phyloP scores from a whole-genome alignment of 2,329 filamentous ascomycete genomes.

The Hirsutella minnesotensis region DNA sequence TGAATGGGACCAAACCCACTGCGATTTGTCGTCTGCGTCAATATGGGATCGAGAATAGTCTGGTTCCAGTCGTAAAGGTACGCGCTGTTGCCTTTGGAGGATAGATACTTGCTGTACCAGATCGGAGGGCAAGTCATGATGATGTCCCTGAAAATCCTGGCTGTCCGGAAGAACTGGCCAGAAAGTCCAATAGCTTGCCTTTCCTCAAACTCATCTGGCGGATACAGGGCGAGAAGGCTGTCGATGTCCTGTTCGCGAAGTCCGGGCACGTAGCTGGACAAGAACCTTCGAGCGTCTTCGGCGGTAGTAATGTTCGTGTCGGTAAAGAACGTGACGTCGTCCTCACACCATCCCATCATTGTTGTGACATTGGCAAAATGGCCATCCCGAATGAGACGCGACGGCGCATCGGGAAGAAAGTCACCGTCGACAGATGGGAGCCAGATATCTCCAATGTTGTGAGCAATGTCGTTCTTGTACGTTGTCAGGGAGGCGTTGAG shows the following conservation, averaged over 20 bases:
- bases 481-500: slow-evolving; percentile 31
- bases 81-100: slow-evolving; percentile 23
- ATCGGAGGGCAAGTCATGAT: slow-evolving; percentile 36
- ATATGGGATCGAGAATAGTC: slow-evolving; percentile 34
- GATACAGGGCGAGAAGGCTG: slow-evolving; percentile 36
- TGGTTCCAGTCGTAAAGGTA: slow-evolving; percentile 43
- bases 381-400: slow-evolving; percentile 40
- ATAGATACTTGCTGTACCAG: slow-evolving; percentile 26
- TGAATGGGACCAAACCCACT: slow-evolving; percentile 34
- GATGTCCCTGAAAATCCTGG: slow-evolving; percentile 38
- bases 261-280: slow-evolving; percentile 25
- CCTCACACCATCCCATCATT: slow-evolving; percentile 41
- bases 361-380: slow-evolving; percentile 53
- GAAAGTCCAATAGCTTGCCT: slow-evolving; percentile 22
- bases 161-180: slow-evolving; percentile 35
- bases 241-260: slow-evolving; percentile 22
- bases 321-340: slow-evolving; percentile 32
- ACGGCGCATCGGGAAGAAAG: slow-evolving; percentile 28
- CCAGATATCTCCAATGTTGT: slow-evolving; percentile 41
- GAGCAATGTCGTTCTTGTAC: slow-evolving; percentile 23
- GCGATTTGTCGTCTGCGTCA: slow-evolving; percentile 18
- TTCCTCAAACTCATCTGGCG: slow-evolving; percentile 30
- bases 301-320: slow-evolving; percentile 24
- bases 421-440: slow-evolving; percentile 31
- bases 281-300: slow-evolving; percentile 25